These are phyloP conservation scores for Yamadazyma triangularis DNA, from an alignment of 1,139 yeast species.

Conservation along the genomic window DNA sequence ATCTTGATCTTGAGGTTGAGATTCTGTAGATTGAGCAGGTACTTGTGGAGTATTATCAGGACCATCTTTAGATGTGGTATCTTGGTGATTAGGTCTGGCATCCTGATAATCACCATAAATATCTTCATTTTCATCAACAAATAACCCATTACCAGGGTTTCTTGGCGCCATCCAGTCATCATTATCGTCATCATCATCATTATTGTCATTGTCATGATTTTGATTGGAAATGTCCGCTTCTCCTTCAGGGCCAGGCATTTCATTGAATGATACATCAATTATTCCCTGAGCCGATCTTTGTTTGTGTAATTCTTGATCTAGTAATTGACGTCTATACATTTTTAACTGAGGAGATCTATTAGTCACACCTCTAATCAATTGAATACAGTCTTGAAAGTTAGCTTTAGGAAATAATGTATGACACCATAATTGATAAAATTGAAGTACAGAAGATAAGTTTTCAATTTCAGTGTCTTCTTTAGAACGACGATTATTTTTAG, in stretches of 20 bases:
- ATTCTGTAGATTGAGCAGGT: neutral
- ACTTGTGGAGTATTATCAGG: neutral
- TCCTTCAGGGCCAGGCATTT: neutral
- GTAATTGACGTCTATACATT: slow-evolving; percentile 32
- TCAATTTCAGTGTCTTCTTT: slow-evolving; percentile 38
- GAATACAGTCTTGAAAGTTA: slow-evolving; percentile 58
- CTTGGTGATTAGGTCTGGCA: neutral
- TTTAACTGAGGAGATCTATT: slow-evolving; percentile 29
- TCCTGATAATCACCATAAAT: neutral
- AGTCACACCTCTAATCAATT: slow-evolving; percentile 30
- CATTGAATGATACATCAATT: slow-evolving; percentile 13
- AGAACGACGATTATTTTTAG: slow-evolving; percentile 11
- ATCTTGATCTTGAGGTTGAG: neutral
- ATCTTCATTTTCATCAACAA: slow-evolving; percentile 25
- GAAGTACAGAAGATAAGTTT: slow-evolving; percentile 45
- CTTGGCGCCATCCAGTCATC: slow-evolving; percentile 11
- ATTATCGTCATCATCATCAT: slow-evolving; percentile 4
- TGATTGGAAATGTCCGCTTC: neutral
- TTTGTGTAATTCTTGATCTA: slow-evolving; percentile 32
- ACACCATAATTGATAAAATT: slow-evolving; percentile 81
- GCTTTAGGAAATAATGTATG: slow-evolving; percentile 79
- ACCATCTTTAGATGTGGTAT: neutral
- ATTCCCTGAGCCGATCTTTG: slow-evolving; percentile 31
- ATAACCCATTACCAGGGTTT: slow-evolving; percentile 12
- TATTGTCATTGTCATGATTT: slow-evolving; percentile 3